These are phyloP conservation scores for Raffaelea ambrosiae DNA, from an alignment of 2,329 filamentous ascomycete genomes.

Conservation along the genomic window DNA sequence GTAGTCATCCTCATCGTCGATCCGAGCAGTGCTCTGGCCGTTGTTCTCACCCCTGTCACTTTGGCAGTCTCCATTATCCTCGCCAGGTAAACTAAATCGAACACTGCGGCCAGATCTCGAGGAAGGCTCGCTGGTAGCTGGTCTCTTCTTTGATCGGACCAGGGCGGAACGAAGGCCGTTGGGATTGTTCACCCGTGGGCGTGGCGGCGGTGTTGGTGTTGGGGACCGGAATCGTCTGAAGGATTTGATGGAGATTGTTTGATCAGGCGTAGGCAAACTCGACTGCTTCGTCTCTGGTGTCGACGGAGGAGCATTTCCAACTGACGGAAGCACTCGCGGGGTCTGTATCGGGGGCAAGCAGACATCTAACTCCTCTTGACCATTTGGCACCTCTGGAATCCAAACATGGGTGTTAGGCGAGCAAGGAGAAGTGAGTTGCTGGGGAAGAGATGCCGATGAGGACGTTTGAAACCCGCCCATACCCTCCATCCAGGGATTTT, in stretches of 20 bases:
- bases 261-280: conserved; percentile 33
- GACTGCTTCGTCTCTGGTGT: conserved; percentile 19
- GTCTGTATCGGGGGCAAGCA: not conserved
- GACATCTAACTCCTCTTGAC: not conserved
- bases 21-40: not conserved
- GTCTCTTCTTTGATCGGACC: conserved; percentile 10
- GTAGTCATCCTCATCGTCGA: conserved; percentile 6
- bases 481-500: conserved; percentile 9
- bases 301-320: conserved; percentile 14
- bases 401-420: not conserved
- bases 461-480: too few relatives aligned
- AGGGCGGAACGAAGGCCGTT: conserved; percentile 7
- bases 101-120: conserved; percentile 17
- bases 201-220: conserved; percentile 29
- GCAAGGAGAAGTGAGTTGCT: conserved; percentile 4
- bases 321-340: not conserved
- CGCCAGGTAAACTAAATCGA: conserved; percentile 20
- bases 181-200: conserved; percentile 8
- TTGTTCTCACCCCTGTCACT: too few relatives aligned
- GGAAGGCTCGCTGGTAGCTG: not conserved
- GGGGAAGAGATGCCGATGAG: too few relatives aligned
- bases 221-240: conserved; percentile 45
- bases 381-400: not conserved
- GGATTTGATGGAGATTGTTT: conserved; percentile 39
- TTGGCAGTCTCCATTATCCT: not conserved